Percentiles rank a stretch among this genome's conserved stretches.
Evolutionary conservation across 2,329 filamentous ascomycete genomes (phyloP).

Genomic region (Arachnomyces sp.): DNA sequence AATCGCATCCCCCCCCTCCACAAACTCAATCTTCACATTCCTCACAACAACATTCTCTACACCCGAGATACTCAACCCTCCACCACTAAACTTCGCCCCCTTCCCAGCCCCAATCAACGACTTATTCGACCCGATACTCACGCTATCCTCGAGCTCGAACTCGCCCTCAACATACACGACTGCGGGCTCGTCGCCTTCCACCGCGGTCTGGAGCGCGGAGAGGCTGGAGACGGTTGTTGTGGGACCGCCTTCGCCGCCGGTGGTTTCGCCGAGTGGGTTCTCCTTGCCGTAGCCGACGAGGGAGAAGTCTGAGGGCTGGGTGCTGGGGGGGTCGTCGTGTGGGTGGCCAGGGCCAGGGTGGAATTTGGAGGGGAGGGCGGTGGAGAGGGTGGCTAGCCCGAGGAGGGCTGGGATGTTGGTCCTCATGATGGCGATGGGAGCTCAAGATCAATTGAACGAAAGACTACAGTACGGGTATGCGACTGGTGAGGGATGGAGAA

Average conservation of each 20-base stretch:
- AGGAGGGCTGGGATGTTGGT: no score
- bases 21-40: slow-evolving; percentile 29
- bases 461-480: no score
- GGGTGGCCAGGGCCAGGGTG: no score
- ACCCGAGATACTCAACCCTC: slow-evolving; percentile 29
- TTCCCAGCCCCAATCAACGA: slow-evolving; percentile 33
- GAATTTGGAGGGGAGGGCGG: no score
- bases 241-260: slow-evolving; percentile 38
- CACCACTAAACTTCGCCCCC: slow-evolving; percentile 29
- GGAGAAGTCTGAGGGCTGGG: background rate
- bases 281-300: slow-evolving; percentile 18
- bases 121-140: slow-evolving; percentile 40
- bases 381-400: no score
- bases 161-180: slow-evolving; percentile 39
- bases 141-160: slow-evolving; percentile 34
- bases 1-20: slow-evolving; percentile 36
- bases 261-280: slow-evolving; percentile 33
- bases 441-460: no score
- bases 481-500: no score
- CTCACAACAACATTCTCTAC: slow-evolving; percentile 35
- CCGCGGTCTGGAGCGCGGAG: slow-evolving; percentile 38
- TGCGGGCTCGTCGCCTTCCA: slow-evolving; percentile 33
- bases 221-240: slow-evolving; percentile 40
- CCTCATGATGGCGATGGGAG: no score
- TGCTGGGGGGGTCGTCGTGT: no score